These are phyloP conservation scores for Tolypocladium amazonense DNA, from an alignment of 2,329 filamentous ascomycete species.

Conservation along the genomic window DNA sequence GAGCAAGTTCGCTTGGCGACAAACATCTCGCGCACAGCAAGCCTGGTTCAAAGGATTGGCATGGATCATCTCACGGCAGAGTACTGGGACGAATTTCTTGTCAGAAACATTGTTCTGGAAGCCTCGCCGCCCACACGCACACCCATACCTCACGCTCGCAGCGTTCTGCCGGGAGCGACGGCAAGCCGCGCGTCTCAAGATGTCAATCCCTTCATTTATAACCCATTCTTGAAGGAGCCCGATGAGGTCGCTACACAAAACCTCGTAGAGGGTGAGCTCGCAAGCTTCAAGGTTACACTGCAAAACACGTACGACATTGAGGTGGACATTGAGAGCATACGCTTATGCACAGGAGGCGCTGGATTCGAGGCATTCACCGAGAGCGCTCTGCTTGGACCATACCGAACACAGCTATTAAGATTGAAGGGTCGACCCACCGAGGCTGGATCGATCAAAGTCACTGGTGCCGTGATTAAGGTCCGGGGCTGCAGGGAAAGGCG, in stretches of 20 bases:
- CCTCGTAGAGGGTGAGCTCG: conserved; percentile 68
- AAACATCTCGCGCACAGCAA: conserved; percentile 76
- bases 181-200: conserved; percentile 45
- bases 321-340: conserved; percentile 74
- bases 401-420: conserved; percentile 69
- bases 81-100: conserved; percentile 95
- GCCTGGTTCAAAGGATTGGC: conserved; percentile 65
- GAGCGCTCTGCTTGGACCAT: conserved; percentile 63
- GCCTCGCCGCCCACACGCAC: conserved; percentile 46
- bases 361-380: conserved; percentile 58
- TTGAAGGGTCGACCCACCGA: conserved; percentile 57
- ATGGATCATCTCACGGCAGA: conserved; percentile 61
- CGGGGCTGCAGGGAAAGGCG: conserved; percentile 70
- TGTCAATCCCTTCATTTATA: conserved; percentile 86
- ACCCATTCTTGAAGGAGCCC: conserved; percentile 69
- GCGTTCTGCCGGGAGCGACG: conserved; percentile 38
- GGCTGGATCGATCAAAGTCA: conserved; percentile 61
- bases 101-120: conserved; percentile 66
- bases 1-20: conserved; percentile 78
- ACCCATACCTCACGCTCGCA: conserved; percentile 55
- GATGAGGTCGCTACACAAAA: conserved; percentile 53
- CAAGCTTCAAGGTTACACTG: conserved; percentile 69
- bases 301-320: conserved; percentile 95
- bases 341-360: conserved; percentile 62
- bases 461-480: conserved; percentile 69